Evolutionary conservation across 106 monocot genomes (phyloP), one percentile per base, ranked within the genome.

Genomic region (Chionographis japonica): DNA sequence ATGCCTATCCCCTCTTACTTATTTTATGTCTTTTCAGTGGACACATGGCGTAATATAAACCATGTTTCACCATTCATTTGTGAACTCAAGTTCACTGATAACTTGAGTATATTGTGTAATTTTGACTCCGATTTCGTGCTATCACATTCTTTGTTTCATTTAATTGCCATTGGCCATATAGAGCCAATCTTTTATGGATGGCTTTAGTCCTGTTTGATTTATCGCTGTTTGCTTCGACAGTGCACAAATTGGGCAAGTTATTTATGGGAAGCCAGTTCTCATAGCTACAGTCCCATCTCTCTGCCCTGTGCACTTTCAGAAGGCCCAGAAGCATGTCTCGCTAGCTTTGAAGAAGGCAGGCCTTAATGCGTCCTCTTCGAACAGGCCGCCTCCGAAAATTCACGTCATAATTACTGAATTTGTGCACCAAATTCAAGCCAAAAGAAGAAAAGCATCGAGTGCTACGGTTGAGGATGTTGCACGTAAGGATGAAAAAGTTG

Each of bases 321-420:
- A 65, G 62, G 11, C 52, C 38, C 86, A 86, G 62, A 90, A 62
- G 65, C 67, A 66, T 17, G 52, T 83, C 51, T 61, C 67, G 16
- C 80, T 80, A 60, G 90, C 75, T 72, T 80, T 86, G 60, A 90
- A 81, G 73, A 90, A 73, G 69, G 71, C 72, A 36, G 90, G 86
- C n/a, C 18, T 79, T 66, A 79, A 79, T 70, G 37, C 62, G 46
- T 68, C 65, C n/a, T 69, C 74, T 72, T 75, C 83, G 50, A 80
- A 49, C 75, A 80, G 65, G 60, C 36, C 77, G 38, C 9, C 70
- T 57, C 78, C 83, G 18, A 86, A 78, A 39, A 67, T 86, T 61
- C 79, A 71, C 67, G 55, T 69, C 4, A 43, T 90, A 68, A 65
- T 86, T 74, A 37, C 77, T 60, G 83, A 83, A 52, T 80, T 71